Evolutionary conservation across 2,329 filamentous ascomycete genomes (phyloP), one percentile per base, ranked within the genome.

Genomic region (Pleochaeta shiraiana): DNA sequence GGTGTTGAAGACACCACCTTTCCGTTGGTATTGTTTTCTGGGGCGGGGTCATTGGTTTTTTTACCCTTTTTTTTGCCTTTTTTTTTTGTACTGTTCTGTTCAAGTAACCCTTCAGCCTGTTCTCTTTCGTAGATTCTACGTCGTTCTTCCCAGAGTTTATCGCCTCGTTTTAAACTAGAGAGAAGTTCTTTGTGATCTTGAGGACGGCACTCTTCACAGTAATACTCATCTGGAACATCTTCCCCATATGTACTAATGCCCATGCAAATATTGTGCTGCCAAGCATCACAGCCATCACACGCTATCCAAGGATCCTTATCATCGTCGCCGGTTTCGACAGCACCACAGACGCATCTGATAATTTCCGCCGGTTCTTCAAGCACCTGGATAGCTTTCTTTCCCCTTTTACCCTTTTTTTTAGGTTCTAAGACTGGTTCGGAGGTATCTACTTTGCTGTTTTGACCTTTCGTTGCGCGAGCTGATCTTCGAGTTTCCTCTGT

Each of bases 241-340:
- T 91, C 74, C 34, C 85, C 83, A 70, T 88, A 90, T 59, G 86
- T 83, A 71, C 81, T 84, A 73, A 96, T 83, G 64, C 89, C 90
- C 79, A 98, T 89, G 73, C 93, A 98, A 68, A 95, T 86, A 72
- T 96, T 96, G 75, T 98, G 93, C 75, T 98, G 93, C 93, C 93
- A 98, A 50, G 87, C 92, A 61, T 83, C 84, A 75, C 93, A 98
- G 59, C 82, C 83, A 74, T 98, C 93, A 77, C 93, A 98, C 67
- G 88, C 90, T 71, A 98, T 95, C 90, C 95, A 97, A 63, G 90
- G 85, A 70, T 93, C 86, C 68, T 87, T 88, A 16, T 88, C 85
- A 69, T 95, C 88, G 69, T 92, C 88, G 66, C 91, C 87, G 69
- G 90, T 87, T 70, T 88, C 87, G 55, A 88, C 88, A 66, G 89